Percentiles rank a stretch among this genome's conserved stretches.
These are phyloP conservation scores for Sporopachydermia quercuum DNA, from an alignment of 805 yeast genomes.

Conservation along the genomic window DNA sequence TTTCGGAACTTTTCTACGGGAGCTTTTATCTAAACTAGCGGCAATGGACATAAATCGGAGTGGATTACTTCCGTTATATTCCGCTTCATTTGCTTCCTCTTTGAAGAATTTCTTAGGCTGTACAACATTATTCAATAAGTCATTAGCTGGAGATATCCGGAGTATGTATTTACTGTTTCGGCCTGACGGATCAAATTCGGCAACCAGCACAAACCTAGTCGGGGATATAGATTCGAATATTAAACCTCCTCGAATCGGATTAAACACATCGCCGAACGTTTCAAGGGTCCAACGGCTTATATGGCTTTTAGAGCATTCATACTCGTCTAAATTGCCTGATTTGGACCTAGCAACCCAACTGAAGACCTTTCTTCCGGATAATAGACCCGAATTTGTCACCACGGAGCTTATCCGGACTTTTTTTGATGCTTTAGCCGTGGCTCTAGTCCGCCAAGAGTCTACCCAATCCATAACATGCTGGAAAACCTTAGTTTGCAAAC, in stretches of 20 bases:
- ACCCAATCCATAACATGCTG: constrained; percentile 25
- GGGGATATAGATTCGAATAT: background rate
- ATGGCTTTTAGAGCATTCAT: background rate
- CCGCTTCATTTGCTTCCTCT: background rate
- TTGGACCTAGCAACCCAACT: background rate
- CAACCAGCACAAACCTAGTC: no score
- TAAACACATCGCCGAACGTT: background rate
- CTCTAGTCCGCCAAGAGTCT: constrained; percentile 21
- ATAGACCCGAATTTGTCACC: constrained; percentile 11
- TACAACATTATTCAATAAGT: background rate
- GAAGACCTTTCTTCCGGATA: background rate
- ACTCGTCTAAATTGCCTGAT: background rate
- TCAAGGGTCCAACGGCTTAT: background rate
- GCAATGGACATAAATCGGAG: no score
- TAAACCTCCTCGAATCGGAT: background rate
- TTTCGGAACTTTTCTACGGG: background rate
- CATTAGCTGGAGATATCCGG: background rate
- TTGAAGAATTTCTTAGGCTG: background rate
- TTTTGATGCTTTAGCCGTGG: constrained; percentile 27
- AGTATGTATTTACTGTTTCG: background rate
- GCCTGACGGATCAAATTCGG: background rate
- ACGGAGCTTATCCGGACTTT: constrained; percentile 28
- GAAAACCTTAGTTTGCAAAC: constrained; percentile 29
- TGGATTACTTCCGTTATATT: no score
- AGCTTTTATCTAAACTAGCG: background rate